Percentiles rank a stretch among this genome's conserved stretches.
These are phyloP conservation scores for Russula olivacea DNA, from an alignment of 768 basidiomycete species.

Conservation along the genomic window DNA sequence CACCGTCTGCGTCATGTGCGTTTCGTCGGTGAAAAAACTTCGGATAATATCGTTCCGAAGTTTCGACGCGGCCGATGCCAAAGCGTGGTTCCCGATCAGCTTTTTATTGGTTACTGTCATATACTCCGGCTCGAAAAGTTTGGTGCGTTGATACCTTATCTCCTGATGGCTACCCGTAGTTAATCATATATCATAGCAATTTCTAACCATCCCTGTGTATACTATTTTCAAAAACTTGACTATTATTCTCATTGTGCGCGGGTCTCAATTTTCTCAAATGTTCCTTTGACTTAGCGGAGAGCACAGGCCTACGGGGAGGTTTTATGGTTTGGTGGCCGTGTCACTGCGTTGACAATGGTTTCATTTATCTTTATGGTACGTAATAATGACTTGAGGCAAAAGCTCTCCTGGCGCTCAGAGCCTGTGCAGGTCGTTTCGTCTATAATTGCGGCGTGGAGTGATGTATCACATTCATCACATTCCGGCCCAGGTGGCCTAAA, in stretches of 20 bases:
- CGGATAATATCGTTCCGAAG: constrained; percentile 80
- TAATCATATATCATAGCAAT: constrained; percentile 59
- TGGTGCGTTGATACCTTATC: constrained; percentile 50
- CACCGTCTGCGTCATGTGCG: constrained; percentile 76
- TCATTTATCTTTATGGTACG: constrained; percentile 90
- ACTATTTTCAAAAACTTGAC: constrained; percentile 99
- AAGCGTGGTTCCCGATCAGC: constrained; percentile 92
- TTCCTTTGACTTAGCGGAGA: neutral
- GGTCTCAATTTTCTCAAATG: constrained; percentile 3
- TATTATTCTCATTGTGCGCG: constrained; percentile 91
- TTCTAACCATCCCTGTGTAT: constrained; percentile 92
- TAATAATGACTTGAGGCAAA: neutral
- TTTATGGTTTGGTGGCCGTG: constrained; percentile 88
- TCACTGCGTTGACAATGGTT: constrained; percentile 80
- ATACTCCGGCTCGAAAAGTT: constrained; percentile 95
- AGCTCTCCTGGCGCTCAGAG: neutral
- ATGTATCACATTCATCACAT: constrained; percentile 35
- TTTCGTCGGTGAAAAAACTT: constrained; percentile 61
- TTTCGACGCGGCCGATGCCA: constrained; percentile 79
- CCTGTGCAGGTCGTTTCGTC: constrained; percentile 75
- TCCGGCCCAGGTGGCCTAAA: constrained; percentile 28
- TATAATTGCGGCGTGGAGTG: constrained; percentile 93
- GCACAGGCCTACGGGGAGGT: constrained; percentile 92
- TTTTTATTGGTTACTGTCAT: constrained; percentile 89
- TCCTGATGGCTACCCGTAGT: neutral